Percentiles rank a stretch among this genome's conserved stretches.
Conservation (phyloP, 2,329 filamentous ascomycete species). For the Capronia coronata region DNA sequence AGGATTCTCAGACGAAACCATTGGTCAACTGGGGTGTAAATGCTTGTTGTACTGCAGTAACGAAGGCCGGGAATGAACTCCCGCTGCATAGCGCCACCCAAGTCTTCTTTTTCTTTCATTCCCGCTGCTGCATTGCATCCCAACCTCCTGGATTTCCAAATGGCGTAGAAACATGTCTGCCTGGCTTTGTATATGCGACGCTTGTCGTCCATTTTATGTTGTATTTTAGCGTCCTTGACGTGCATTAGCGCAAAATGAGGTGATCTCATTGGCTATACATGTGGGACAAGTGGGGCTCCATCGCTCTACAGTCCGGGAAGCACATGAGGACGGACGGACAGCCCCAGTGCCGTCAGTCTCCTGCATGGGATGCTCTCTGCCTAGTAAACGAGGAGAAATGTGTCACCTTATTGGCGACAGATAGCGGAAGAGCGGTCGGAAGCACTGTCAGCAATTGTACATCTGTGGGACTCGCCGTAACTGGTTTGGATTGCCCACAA, state of each 20-base stretch:
- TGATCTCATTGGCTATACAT: neutral
- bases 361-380: too few species aligned
- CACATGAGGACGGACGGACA: too few species aligned
- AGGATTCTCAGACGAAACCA: neutral
- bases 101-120: neutral
- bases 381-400: too few species aligned
- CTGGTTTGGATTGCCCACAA: too few species aligned
- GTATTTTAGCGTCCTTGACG: neutral
- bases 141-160: constrained; percentile 19
- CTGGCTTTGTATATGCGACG: constrained; percentile 5
- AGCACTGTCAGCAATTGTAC: too few species aligned
- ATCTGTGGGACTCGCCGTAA: too few species aligned
- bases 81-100: neutral
- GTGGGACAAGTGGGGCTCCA: neutral
- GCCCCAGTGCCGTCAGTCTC: too few species aligned
- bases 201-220: constrained; percentile 20
- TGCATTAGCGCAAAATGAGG: neutral
- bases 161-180: constrained; percentile 13
- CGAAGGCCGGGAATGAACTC: neutral
- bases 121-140: neutral
- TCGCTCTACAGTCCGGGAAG: neutral
- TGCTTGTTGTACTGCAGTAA: constrained; percentile 2
- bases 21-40: neutral
- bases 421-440: too few species aligned
- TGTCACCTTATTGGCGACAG: too few species aligned